Base-by-base conservation (phyloP, 768 basidiomycete genomes). In the Cystofilobasidium capitatum region DNA sequence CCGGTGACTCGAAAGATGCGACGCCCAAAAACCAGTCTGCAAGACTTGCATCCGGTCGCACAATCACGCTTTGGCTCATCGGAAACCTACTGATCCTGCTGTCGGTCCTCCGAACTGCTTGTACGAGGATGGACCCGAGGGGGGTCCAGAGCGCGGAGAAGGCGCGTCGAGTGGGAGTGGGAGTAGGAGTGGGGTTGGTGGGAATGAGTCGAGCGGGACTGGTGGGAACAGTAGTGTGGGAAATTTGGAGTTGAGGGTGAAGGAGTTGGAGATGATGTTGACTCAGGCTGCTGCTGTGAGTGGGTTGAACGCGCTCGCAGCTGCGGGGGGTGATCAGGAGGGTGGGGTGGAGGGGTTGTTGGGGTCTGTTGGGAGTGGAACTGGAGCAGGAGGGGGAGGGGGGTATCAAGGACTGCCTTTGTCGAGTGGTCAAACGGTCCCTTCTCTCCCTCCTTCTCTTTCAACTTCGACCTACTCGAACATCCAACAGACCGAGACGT, bases 1-100 rank as follows among this genome's bases (percentile, higher is more conserved):
- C n/a, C n/a, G n/a, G n/a, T n/a, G n/a, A 29, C 24, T 12, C 22
- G 42, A 44, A n/a, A 64, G 62, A 40, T 64, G 62, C 37, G 62
- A 64, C 62, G 62, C 62, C 35, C 5, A 1, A 1, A 36, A 26
- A 16, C 62, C 62, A 2, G 31, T 36, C 36, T 64, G 62, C 36
- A 35, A 37, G 0, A 64, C 62, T 2, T 64, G 62, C 44, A 49
- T 45, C 0, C 36, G 62, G 13, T 64, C 62, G 3, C 29, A 64
- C 37, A 64, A 64, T n/a, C 62, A 64, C n/a, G 33, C 37, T 13
- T 1, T 54, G 6, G 22, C 26, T 49, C 35, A 64, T 20, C 24
- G 24, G 2, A 51, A 51, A 20, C 49, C 49, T 24, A 29, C 24
- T 29, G 49, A 51, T 24, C n/a, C 49, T 3, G 24, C 9, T 4